Conservation (phyloP, 768 basidiomycete genomes). For the Mycena rosella region DNA sequence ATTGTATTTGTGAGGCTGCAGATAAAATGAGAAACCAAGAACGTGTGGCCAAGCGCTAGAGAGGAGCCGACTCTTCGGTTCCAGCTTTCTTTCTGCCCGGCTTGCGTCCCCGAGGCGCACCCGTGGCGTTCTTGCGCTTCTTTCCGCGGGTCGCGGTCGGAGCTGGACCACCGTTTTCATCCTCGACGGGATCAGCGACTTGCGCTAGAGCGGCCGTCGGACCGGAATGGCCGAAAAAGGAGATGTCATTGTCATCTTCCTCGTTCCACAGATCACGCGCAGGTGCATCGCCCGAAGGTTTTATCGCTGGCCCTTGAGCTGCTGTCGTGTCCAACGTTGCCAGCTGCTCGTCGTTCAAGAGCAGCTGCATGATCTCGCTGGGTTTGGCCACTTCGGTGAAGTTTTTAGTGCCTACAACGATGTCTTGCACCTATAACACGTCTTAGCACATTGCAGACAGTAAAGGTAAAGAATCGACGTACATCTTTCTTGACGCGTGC, state of each 20-base stretch:
- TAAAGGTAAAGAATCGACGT: conserved; percentile 44
- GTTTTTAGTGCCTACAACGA: conserved; percentile 97
- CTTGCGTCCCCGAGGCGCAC: conserved; percentile 56
- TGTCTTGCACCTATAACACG: conserved; percentile 89
- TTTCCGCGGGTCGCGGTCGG: conserved; percentile 54
- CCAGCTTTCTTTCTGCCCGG: conserved; percentile 53
- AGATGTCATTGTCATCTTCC: conserved; percentile 77
- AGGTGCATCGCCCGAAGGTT: conserved; percentile 29
- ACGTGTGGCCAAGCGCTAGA: neutral
- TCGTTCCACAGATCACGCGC: conserved; percentile 85
- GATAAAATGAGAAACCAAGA: conserved; percentile 19
- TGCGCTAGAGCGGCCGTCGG: conserved; percentile 38
- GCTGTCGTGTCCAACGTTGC: conserved; percentile 72
- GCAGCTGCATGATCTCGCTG: conserved; percentile 94
- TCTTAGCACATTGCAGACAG: neutral
- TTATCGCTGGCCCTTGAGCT: conserved; percentile 50
- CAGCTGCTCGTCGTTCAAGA: conserved; percentile 95
- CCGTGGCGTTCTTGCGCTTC: conserved; percentile 55
- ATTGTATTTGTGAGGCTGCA: conserved; percentile 18
- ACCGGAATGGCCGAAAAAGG: conserved; percentile 78
- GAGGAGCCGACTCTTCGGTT: conserved; percentile 13
- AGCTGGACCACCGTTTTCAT: conserved; percentile 51
- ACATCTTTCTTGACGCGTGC: conserved; percentile 98
- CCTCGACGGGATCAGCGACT: conserved; percentile 50
- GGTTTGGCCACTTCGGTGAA: conserved; percentile 94